These are phyloP conservation scores for Entophlyctis helioformis DNA, from an alignment of 192 early-diverging fungal species.

Conservation along the genomic window DNA sequence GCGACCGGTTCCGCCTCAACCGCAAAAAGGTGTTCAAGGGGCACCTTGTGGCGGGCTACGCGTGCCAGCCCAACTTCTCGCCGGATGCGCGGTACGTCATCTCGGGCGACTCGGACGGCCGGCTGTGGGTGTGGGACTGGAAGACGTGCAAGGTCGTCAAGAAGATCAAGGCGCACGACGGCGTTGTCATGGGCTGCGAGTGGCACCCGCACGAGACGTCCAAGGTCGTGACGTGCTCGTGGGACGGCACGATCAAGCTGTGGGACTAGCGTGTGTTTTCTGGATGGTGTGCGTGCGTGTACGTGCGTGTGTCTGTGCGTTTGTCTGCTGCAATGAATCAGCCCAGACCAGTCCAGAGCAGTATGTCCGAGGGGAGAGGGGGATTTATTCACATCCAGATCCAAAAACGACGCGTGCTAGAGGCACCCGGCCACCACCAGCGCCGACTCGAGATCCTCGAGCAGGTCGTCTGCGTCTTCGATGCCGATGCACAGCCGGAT, in stretches of 20 bases:
- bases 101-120: conserved; percentile 86
- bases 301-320: too few species aligned
- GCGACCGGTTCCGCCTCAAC: conserved; percentile 75
- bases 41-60: conserved; percentile 92
- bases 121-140: conserved; percentile 96
- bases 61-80: conserved; percentile 87
- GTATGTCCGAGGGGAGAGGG: too few species aligned
- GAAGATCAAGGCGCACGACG: conserved; percentile 85
- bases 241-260: conserved; percentile 95
- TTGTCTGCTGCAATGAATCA: too few species aligned
- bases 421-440: conserved; percentile 39
- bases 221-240: conserved; percentile 83
- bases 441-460: conserved; percentile 73
- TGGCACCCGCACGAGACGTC: conserved; percentile 95
- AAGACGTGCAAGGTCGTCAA: conserved; percentile 75
- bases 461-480: conserved; percentile 83
- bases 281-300: too few species aligned
- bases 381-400: too few species aligned
- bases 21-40: conserved; percentile 86
- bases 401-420: neutral
- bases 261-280: too few species aligned
- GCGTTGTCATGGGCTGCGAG: conserved; percentile 78
- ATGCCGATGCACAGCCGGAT: conserved; percentile 94
- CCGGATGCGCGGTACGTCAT: conserved; percentile 80
- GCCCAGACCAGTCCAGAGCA: too few species aligned